Evolutionary conservation across 805 yeast species (phyloP), one percentile per base, ranked within the genome.

Genomic region (Cyberlindnera galapagoensis): DNA sequence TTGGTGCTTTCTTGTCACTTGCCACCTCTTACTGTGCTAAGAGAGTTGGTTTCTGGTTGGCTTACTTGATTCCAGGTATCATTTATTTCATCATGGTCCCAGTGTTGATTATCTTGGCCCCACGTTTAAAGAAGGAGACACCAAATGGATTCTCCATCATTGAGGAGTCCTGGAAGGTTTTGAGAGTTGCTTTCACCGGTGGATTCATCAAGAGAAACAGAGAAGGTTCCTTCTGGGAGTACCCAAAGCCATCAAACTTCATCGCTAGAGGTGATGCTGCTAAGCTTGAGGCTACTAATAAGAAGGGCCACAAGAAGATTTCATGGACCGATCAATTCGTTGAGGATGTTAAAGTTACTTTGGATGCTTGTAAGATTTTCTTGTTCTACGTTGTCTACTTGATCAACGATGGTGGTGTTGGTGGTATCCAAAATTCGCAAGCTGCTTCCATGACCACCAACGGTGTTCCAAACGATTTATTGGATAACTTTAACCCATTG

Each of bases 391-490:
- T 87, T 23, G 63, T 82, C 31, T 82, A 76, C 64, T 85, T 79
- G 62, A 80, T 82, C 81, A 54, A 73, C 37, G 76, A 74, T 60
- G 77, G 77, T 57, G 80, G 82, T 48, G 71, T 80, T 38, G 70
- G 84, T 24, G 33, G 40, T 24, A 37, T 48, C 21, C 45, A 46
- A 29, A 48, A 42, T 33, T 48, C 52, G 6, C 86, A 79, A 54
- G 86, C 88, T 27, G 82, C 77, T 36, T 66, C 71, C 43, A 77
- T 81, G 84, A 74, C 79, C 47, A 63, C 71, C 34, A 86, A 82
- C 54, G 82, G 84, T 24, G 67, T 82, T 46, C 92, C 94, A 44
- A 83, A 83, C 53, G 94, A 82, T 65, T 65, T 82, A 47, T 70
- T 82, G 63, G 80, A 76, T 58, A 80, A 76, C 51, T 71, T 83